Conservation (phyloP, 1,284 basidiomycete genomes). For the Chalciporus sp. region DNA sequence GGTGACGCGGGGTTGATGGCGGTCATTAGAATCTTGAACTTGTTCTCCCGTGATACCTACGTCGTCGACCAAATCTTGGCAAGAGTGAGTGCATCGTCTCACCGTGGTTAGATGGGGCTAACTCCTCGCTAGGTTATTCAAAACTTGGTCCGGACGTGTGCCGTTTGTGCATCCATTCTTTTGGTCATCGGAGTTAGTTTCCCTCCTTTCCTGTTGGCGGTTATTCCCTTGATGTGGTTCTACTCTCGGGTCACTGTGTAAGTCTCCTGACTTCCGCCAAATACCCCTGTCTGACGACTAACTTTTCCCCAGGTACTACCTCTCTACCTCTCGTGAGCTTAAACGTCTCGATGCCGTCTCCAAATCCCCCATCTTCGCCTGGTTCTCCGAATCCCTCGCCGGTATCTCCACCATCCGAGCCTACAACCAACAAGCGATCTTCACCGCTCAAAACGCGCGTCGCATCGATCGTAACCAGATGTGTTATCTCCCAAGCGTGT, state of each 20-base stretch:
- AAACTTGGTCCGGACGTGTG: conserved; percentile 63
- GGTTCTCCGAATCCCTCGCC: conserved; percentile 85
- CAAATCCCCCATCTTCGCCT: conserved; percentile 89
- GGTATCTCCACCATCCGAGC: conserved; percentile 89
- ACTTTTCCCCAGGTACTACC: conserved; percentile 69
- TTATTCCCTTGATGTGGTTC: conserved; percentile 76
- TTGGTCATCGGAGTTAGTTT: conserved; percentile 81
- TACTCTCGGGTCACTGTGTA: conserved; percentile 80
- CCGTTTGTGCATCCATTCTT: conserved; percentile 71
- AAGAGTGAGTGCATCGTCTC: conserved; percentile 43
- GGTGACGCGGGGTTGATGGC: not conserved
- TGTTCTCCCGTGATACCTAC: conserved; percentile 93
- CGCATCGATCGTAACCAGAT: conserved; percentile 85
- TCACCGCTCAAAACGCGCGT: conserved; percentile 77
- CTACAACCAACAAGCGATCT: conserved; percentile 73
- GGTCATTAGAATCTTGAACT: conserved; percentile 67
- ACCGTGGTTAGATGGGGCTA: not conserved
- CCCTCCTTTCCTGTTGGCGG: conserved; percentile 79
- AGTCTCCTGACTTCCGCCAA: conserved; percentile 13
- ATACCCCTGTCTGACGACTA: not conserved
- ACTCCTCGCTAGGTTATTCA: conserved; percentile 55
- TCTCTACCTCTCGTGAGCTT: conserved; percentile 88
- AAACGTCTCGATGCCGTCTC: conserved; percentile 92
- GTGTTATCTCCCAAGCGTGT: conserved; percentile 73
- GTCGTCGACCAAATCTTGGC: conserved; percentile 86